Conservation (phyloP, 805 yeast species). For the Barnettozyma populi region DNA sequence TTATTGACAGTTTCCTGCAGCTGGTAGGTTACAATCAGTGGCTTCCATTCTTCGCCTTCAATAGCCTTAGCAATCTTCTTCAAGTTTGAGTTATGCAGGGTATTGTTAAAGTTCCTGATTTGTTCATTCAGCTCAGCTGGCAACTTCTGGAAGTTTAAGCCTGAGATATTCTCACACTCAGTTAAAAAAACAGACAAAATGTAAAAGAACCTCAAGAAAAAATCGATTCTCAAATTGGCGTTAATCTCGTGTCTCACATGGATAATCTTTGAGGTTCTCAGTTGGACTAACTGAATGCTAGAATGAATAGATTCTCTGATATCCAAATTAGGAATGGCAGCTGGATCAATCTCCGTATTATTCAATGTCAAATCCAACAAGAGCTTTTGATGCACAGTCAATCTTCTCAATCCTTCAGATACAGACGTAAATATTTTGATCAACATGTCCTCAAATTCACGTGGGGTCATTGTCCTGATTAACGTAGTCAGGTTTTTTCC, state of each 20-base stretch:
- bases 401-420: constrained; percentile 67
- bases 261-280: constrained; percentile 70
- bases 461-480: constrained; percentile 62
- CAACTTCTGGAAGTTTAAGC: constrained; percentile 50
- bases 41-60: constrained; percentile 78
- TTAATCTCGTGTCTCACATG: constrained; percentile 72
- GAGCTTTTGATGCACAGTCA: constrained; percentile 74
- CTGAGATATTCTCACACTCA: constrained; percentile 81
- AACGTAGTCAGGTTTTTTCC: constrained; percentile 33
- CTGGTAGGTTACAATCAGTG: constrained; percentile 45
- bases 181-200: constrained; percentile 63
- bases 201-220: constrained; percentile 62
- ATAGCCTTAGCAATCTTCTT: constrained; percentile 42
- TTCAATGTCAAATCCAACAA: constrained; percentile 65
- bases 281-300: constrained; percentile 67
- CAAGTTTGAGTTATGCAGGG: constrained; percentile 48
- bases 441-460: constrained; percentile 72
- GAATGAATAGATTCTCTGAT: constrained; percentile 59
- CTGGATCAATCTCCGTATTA: constrained; percentile 25
- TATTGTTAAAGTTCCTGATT: constrained; percentile 49
- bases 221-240: constrained; percentile 48
- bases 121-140: constrained; percentile 66
- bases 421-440: constrained; percentile 52
- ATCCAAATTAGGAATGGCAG: constrained; percentile 53
- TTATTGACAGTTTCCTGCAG: constrained; percentile 48